Percentiles rank a stretch among this genome's conserved stretches.
Evolutionary conservation across 495 filamentous ascomycete genomes (phyloP).

Genomic region (Talaromyces trachyspermus): DNA sequence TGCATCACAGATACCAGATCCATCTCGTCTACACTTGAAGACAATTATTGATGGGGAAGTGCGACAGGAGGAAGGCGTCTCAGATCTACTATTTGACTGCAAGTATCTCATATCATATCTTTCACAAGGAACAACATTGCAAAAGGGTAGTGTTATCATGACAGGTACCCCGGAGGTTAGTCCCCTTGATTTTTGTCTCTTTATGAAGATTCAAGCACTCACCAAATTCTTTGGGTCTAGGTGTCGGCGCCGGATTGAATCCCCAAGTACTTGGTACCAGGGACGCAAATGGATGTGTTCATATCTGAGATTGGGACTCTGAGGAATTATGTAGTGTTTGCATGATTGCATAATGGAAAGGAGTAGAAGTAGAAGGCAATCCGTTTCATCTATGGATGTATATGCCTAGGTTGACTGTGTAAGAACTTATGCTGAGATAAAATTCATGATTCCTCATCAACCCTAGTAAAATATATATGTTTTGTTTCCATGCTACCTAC

Average conservation of each 20-base stretch:
- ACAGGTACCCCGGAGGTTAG: conserved; percentile 51
- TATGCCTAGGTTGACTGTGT: background rate
- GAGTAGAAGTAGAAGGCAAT: background rate
- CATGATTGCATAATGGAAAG: background rate
- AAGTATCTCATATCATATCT: conserved; percentile 2
- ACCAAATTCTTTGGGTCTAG: conserved; percentile 2
- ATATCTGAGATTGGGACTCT: conserved; percentile 30
- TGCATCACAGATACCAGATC: conserved; percentile 41
- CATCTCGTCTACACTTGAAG: conserved; percentile 48
- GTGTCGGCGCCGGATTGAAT: conserved; percentile 25
- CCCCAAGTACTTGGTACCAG: conserved; percentile 29
- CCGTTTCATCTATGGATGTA: background rate
- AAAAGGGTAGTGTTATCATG: conserved; percentile 65
- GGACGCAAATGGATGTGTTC: conserved; percentile 31
- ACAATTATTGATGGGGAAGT: conserved; percentile 58
- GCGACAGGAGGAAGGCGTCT: conserved; percentile 57
- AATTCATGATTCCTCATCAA: background rate
- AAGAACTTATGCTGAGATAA: background rate
- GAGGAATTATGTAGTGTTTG: conserved; percentile 25
- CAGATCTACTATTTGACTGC: conserved; percentile 54
- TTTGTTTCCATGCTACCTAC: background rate
- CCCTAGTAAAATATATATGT: background rate
- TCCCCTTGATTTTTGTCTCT: no score
- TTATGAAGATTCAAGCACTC: no score
- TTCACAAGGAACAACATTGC: conserved; percentile 35